Evolutionary conservation across 164 flowering plant genomes (phyloP).

Genomic region (Stephania cephalantha): DNA sequence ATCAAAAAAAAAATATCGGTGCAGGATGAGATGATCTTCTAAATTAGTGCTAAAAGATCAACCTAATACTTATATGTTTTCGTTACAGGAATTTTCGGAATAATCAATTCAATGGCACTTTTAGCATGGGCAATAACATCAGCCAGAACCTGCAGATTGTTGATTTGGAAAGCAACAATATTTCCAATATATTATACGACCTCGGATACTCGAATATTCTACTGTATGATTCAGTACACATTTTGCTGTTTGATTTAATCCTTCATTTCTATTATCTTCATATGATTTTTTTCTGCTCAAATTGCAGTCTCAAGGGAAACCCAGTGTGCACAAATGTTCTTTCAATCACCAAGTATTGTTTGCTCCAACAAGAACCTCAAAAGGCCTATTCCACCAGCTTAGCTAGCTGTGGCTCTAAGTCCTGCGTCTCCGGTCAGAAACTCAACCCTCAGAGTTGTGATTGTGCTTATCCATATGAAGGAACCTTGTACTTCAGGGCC

Average conservation of each 20-base stretch:
- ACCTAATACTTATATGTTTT: too few species aligned
- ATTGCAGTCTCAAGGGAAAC: conserved; percentile 60
- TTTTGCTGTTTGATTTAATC: not conserved
- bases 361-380: conserved; percentile 30
- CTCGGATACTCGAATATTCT: conserved; percentile 43
- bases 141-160: conserved; percentile 57
- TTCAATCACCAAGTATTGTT: conserved; percentile 48
- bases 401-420: conserved; percentile 48
- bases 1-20: too few species aligned
- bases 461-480: conserved; percentile 77
- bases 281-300: conserved; percentile 2
- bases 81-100: conserved; percentile 40
- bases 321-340: conserved; percentile 54
- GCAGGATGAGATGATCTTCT: too few species aligned
- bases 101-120: conserved; percentile 53
- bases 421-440: conserved; percentile 45
- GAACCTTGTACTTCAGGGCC: conserved; percentile 74
- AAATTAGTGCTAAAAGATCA: too few species aligned
- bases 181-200: conserved; percentile 34
- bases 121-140: conserved; percentile 56
- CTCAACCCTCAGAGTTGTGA: conserved; percentile 77
- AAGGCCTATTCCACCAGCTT: conserved; percentile 62
- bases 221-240: conserved; percentile 39
- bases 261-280: not conserved
- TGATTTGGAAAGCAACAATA: conserved; percentile 65